phyloP scores from a whole-genome alignment of 257 asterid species.

The Solanum chilense region DNA sequence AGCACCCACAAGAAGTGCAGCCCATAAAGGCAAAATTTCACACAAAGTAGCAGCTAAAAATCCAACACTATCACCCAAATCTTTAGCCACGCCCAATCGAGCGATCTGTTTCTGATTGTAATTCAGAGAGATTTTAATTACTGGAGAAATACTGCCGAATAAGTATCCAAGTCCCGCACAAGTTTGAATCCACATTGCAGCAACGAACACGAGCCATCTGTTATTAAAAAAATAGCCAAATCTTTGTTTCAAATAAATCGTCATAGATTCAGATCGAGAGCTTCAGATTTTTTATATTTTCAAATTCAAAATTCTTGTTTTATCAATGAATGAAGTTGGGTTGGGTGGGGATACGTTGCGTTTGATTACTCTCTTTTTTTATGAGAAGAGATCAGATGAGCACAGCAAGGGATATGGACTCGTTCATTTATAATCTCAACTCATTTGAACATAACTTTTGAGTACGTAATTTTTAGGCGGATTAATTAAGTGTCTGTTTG shows the following conservation, averaged over 20 bases:
- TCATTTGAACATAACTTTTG: too few species aligned
- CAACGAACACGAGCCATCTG: conserved; percentile 46
- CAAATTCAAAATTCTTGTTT: too few species aligned
- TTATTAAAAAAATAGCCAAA: conserved; percentile 11
- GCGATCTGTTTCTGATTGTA: conserved; percentile 36
- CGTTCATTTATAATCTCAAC: too few species aligned
- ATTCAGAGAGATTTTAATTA: conserved; percentile 21
- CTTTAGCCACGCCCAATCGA: conserved; percentile 44
- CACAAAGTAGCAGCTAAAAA: conserved; percentile 37
- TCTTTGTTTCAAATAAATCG: conserved; percentile 9
- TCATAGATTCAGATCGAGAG: neutral
- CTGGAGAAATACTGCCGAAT: conserved; percentile 38
- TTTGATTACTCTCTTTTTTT: too few species aligned
- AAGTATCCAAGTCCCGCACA: conserved; percentile 44
- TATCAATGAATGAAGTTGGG: too few species aligned
- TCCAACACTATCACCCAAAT: conserved; percentile 44
- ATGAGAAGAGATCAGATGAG: too few species aligned
- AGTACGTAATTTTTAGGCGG: too few species aligned
- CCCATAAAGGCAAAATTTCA: conserved; percentile 44
- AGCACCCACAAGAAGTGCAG: conserved; percentile 38
- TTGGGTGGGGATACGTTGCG: too few species aligned
- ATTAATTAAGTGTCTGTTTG: too few species aligned
- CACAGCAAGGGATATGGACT: too few species aligned
- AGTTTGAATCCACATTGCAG: conserved; percentile 50
- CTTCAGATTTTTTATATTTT: too few species aligned